These are phyloP conservation scores for Fusarium secorum DNA, from an alignment of 2,329 filamentous ascomycete genomes.

Conservation along the genomic window DNA sequence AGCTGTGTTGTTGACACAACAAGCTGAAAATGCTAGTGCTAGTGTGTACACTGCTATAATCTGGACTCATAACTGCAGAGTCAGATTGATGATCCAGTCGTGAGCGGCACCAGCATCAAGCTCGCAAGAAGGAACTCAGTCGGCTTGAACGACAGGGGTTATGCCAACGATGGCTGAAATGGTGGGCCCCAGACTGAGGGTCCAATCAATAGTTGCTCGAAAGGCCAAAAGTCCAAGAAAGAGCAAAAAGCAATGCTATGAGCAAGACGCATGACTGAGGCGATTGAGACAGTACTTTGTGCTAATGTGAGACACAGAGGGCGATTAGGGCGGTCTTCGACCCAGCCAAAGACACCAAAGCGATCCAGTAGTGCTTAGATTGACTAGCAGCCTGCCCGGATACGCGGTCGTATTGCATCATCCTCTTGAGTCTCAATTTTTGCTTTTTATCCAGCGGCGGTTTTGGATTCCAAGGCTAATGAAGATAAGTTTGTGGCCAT, in stretches of 20 bases:
- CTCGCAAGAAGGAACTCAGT: constrained; percentile 16
- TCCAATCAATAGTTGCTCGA: constrained; percentile 33
- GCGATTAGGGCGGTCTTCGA: constrained; percentile 30
- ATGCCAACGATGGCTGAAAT: constrained; percentile 35
- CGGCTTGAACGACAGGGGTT: constrained; percentile 25
- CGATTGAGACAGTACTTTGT: constrained; percentile 20
- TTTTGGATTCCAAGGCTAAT: constrained; percentile 17
- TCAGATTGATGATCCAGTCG: not conserved
- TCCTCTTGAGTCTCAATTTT: constrained; percentile 27
- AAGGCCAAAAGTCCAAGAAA: constrained; percentile 25
- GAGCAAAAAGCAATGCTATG: constrained; percentile 25
- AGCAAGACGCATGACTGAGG: constrained; percentile 33
- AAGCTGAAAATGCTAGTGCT: not conserved
- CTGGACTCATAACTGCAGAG: not conserved
- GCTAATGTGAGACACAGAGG: constrained; percentile 40
- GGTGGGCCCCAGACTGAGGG: constrained; percentile 34
- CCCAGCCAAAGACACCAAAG: constrained; percentile 25
- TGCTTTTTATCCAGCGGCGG: constrained; percentile 21
- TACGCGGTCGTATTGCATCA: constrained; percentile 38
- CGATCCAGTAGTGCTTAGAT: constrained; percentile 32
- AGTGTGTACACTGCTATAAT: not conserved
- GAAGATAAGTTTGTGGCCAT: not conserved
- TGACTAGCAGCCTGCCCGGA: constrained; percentile 28
- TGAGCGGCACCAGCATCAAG: constrained; percentile 4
- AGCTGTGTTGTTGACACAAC: not conserved